Percentiles rank a stretch among this genome's conserved stretches.
These are phyloP conservation scores for Periconia sp. DNA, from an alignment of 2,329 filamentous ascomycete species.

Conservation along the genomic window DNA sequence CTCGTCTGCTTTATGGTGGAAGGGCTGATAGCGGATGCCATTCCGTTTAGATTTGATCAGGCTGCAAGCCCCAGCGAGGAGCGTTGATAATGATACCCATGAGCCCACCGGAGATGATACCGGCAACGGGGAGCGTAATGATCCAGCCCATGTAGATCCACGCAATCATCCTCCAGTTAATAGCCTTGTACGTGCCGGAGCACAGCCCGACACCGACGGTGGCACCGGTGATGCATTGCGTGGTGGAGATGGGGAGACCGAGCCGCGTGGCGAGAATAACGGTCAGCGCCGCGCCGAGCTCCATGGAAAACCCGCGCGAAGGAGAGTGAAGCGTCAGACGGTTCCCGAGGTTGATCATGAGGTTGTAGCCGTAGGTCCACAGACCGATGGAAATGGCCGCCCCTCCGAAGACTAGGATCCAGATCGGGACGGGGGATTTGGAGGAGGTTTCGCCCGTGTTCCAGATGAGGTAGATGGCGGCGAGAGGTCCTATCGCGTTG, in stretches of 20 bases:
- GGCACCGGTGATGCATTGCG: slow-evolving; percentile 54
- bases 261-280: slow-evolving; percentile 66
- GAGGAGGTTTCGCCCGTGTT: slow-evolving; percentile 48
- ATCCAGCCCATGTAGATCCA: slow-evolving; percentile 51
- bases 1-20: no score
- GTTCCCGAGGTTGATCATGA: slow-evolving; percentile 66
- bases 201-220: slow-evolving; percentile 37
- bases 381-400: slow-evolving; percentile 58
- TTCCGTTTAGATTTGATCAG: neutral
- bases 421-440: slow-evolving; percentile 59
- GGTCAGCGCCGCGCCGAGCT: slow-evolving; percentile 56
- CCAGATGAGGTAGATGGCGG: slow-evolving; percentile 67
- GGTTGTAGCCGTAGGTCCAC: slow-evolving; percentile 66
- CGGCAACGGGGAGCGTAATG: slow-evolving; percentile 47
- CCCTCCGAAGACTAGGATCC: slow-evolving; percentile 59
- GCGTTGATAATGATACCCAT: slow-evolving; percentile 67
- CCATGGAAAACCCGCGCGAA: slow-evolving; percentile 52
- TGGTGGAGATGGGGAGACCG: slow-evolving; percentile 57
- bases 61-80: slow-evolving; percentile 42
- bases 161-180: slow-evolving; percentile 47
- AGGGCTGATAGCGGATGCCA: no score
- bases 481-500: slow-evolving; percentile 58
- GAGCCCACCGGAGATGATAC: slow-evolving; percentile 57
- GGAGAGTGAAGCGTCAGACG: slow-evolving; percentile 65
- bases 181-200: slow-evolving; percentile 39